Conservation (phyloP, 1,284 basidiomycete species). For the Tetrapyrgos nigripes region DNA sequence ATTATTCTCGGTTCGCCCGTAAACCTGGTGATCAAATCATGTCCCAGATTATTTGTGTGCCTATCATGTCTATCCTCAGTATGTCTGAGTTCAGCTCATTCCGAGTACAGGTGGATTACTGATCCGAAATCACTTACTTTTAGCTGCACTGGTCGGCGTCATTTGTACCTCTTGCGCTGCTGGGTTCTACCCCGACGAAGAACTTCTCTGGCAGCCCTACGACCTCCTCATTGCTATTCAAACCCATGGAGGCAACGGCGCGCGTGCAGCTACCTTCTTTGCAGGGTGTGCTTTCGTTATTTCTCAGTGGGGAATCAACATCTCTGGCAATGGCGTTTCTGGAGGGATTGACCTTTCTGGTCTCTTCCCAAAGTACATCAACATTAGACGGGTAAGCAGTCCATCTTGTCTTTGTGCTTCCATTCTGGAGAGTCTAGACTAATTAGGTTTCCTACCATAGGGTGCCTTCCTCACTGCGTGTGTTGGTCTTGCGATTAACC, state of each 20-base stretch:
- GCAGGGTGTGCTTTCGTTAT: conserved; percentile 1
- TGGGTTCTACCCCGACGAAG: conserved; percentile 5
- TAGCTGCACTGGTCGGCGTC: background rate
- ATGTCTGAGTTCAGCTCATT: background rate
- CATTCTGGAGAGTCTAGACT: no score
- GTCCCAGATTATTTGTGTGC: conserved; percentile 2
- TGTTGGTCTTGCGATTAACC: background rate
- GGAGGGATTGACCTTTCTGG: conserved; percentile 1
- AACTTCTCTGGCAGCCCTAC: conserved; percentile 1
- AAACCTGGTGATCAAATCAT: background rate
- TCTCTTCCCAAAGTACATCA: background rate
- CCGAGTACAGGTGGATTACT: background rate
- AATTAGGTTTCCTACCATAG: background rate
- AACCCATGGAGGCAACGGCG: background rate
- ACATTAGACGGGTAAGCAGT: background rate
- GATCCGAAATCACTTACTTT: no score
- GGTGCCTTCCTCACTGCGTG: background rate
- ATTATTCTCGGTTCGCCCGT: background rate
- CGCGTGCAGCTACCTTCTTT: background rate
- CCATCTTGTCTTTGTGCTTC: background rate
- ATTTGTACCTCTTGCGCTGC: conserved; percentile 3
- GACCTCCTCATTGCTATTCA: conserved; percentile 4
- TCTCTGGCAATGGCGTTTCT: background rate
- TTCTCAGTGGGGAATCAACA: conserved; percentile 4
- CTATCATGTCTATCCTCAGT: conserved; percentile 3